Base-by-base conservation (phyloP, 306 rosid species). In the Fagus sylvatica region DNA sequence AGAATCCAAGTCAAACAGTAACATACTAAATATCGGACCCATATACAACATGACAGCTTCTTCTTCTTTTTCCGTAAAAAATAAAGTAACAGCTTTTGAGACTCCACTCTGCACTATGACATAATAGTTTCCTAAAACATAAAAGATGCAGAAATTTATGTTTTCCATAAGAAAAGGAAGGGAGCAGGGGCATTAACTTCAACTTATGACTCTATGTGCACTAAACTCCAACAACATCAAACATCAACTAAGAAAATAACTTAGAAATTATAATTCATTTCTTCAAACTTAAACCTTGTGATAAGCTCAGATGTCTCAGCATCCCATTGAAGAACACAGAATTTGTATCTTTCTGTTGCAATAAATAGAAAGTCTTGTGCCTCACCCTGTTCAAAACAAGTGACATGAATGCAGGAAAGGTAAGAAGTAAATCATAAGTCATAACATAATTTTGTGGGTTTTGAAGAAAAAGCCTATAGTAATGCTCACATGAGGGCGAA, bases 251-350 rank as follows among this genome's bases (percentile, higher is more conserved):
- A 19, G 57, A 53, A 11, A 12, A 77, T 41, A 41, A 11, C 15
- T 46, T 0, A 39, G 28, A 56, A 10, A 30, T 39, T 64, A 42
- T 53, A n/a, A 59, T 30, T 71, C 6, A 10, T n/a, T n/a, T 28
- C 33, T 40, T 17, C 46, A 53, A 64, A 7, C 37, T 77, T 36
- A 32, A 83, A 89, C 93, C 91, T 88, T 62, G 95, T 90, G 72
- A 86, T 71, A 72, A 95, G 98, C 87, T 95, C 98, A 49, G 93
- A 88, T n/a, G 90, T 72, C 62, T 91, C 98, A 0, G 90, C 80
- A 83, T 95, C 97, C 99, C 99, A 95, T 77, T 95, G 99, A 72
- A 95, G 96, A 80, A 95, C 99, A 72, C 99, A 93, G 77, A 95
- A 95, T 80, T 95, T 95, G 86, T 95, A 95, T 88, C 99, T 88